Evolutionary conservation across 2,329 filamentous ascomycete genomes (phyloP).

Genomic region (Xylaria sp.): DNA sequence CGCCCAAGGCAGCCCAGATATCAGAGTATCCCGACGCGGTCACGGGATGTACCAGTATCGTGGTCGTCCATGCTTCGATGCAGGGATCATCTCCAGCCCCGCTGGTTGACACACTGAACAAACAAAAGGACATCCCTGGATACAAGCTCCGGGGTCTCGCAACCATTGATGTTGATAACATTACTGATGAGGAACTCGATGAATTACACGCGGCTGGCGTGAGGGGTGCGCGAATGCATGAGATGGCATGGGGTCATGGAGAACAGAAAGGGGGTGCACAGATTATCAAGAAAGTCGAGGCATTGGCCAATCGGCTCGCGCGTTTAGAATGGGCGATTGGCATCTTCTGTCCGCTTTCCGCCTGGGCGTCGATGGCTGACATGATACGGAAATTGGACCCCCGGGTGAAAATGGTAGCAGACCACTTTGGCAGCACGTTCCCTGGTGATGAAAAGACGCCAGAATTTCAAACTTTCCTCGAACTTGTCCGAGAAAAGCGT

Average conservation of each 20-base stretch:
- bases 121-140: neutral
- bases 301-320: neutral
- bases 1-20: neutral
- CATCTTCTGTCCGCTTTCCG: neutral
- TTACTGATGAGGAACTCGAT: neutral
- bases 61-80: neutral
- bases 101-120: neutral
- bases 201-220: neutral
- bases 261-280: neutral
- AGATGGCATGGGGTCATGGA: constrained; percentile 2
- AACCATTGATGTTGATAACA: neutral
- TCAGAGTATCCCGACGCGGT: neutral
- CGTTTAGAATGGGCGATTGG: neutral
- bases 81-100: neutral
- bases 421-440: neutral
- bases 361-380: neutral
- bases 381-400: neutral
- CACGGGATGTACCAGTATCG: neutral
- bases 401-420: neutral
- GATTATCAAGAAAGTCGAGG: neutral
- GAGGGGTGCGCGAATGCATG: neutral
- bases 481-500: neutral
- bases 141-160: neutral
- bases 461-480: neutral
- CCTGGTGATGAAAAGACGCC: neutral